Evolutionary conservation across 805 yeast genomes (phyloP).

Genomic region (Kuraishia ogatae): DNA sequence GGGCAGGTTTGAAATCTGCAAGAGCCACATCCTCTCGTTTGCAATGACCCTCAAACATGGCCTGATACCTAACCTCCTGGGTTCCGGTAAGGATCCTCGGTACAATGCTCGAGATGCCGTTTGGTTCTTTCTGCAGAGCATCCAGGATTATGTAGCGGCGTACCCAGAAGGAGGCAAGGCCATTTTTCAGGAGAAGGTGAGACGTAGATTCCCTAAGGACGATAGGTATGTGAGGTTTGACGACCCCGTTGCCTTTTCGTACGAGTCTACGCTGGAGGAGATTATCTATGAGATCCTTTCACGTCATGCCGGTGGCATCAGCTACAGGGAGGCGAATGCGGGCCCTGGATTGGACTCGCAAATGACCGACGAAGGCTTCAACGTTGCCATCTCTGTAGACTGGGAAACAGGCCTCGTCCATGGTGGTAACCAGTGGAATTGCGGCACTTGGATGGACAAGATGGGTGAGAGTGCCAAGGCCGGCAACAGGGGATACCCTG

Average conservation of each 20-base stretch:
- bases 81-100: constrained; percentile 89
- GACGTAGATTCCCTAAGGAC: constrained; percentile 75
- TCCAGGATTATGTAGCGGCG: constrained; percentile 67
- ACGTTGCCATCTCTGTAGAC: constrained; percentile 72
- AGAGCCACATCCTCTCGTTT: constrained; percentile 72
- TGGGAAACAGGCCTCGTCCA: constrained; percentile 83
- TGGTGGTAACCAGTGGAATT: constrained; percentile 88
- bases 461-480: constrained; percentile 93
- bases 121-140: constrained; percentile 87
- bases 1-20: constrained; percentile 74
- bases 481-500: constrained; percentile 85
- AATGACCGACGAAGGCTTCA: constrained; percentile 89
- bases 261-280: constrained; percentile 64
- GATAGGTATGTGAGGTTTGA: constrained; percentile 66
- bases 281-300: constrained; percentile 70
- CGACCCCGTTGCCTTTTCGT: constrained; percentile 68
- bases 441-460: constrained; percentile 99
- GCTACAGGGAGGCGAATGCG: constrained; percentile 91
- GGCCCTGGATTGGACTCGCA: constrained; percentile 84
- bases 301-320: constrained; percentile 87
- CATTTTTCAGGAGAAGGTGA: constrained; percentile 63
- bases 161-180: constrained; percentile 58
- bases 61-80: constrained; percentile 84
- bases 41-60: constrained; percentile 94
- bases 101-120: constrained; percentile 96